phyloP scores from a whole-genome alignment of 768 basidiomycete species.

The Amylocystis lapponica region DNA sequence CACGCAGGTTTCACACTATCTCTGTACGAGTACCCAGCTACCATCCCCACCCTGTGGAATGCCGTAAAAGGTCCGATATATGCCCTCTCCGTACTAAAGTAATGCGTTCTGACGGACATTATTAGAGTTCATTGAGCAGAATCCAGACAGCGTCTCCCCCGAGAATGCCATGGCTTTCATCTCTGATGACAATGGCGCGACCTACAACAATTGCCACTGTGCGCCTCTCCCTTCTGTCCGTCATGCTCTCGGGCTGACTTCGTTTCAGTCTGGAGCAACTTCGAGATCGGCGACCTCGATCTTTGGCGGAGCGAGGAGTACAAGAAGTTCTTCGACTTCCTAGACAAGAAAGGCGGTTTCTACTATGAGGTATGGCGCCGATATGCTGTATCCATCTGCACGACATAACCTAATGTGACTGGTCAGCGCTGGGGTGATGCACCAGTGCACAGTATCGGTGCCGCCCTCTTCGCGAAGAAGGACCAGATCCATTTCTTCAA shows the following conservation, averaged over 20 bases:
- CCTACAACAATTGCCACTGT: constrained; percentile 57
- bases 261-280: constrained; percentile 53
- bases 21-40: constrained; percentile 68
- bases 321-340: constrained; percentile 49
- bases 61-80: constrained; percentile 59
- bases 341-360: constrained; percentile 51
- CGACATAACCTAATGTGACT: no score
- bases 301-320: constrained; percentile 56
- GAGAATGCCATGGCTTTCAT: constrained; percentile 54
- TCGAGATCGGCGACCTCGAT: constrained; percentile 55
- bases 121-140: constrained; percentile 42
- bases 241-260: not conserved
- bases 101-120: not conserved
- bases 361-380: constrained; percentile 43
- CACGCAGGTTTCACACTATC: constrained; percentile 69
- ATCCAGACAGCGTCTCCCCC: constrained; percentile 42
- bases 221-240: constrained; percentile 11
- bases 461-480: constrained; percentile 81
- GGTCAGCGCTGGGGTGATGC: constrained; percentile 89
- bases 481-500: constrained; percentile 93
- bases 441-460: constrained; percentile 75
- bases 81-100: not conserved
- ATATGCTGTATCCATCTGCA: not conserved
- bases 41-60: constrained; percentile 71
- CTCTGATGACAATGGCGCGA: constrained; percentile 48